Percentiles rank a stretch among this genome's conserved stretches.
Conservation (phyloP, 352 stramenopile species). For the Peronospora belbahrii region DNA sequence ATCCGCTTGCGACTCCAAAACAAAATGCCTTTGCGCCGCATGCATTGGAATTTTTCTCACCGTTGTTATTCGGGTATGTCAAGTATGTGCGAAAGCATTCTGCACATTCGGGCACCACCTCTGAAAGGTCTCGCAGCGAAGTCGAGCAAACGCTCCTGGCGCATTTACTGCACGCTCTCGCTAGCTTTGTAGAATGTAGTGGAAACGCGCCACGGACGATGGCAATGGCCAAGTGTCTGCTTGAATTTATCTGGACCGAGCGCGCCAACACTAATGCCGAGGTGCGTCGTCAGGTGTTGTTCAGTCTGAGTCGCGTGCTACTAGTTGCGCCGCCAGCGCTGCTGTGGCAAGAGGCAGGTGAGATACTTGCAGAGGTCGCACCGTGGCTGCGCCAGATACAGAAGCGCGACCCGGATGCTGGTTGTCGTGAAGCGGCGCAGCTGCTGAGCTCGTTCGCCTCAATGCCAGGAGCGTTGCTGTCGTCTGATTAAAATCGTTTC, state of each 20-base stretch:
- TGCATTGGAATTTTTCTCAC: constrained; percentile 64
- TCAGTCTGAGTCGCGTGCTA: constrained; percentile 60
- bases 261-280: constrained; percentile 34
- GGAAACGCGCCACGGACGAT: constrained; percentile 48
- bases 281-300: constrained; percentile 67
- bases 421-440: constrained; percentile 54
- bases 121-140: constrained; percentile 31
- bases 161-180: constrained; percentile 59
- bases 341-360: constrained; percentile 45
- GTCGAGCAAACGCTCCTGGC: constrained; percentile 64
- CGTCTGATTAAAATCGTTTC: constrained; percentile 10
- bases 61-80: constrained; percentile 62
- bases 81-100: constrained; percentile 41
- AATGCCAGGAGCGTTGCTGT: constrained; percentile 26
- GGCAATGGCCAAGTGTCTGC: constrained; percentile 58
- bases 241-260: constrained; percentile 66
- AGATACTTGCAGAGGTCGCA: constrained; percentile 36
- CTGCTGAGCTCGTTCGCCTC: constrained; percentile 44
- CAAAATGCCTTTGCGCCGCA: constrained; percentile 59
- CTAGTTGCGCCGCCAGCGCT: constrained; percentile 50
- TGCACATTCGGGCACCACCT: not conserved
- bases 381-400: constrained; percentile 47
- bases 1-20: constrained; percentile 37
- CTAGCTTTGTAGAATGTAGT: constrained; percentile 59
- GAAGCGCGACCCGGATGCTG: constrained; percentile 45